phyloP scores from a whole-genome alignment of 768 basidiomycete species.

The Phanerochaete carnosa region DNA sequence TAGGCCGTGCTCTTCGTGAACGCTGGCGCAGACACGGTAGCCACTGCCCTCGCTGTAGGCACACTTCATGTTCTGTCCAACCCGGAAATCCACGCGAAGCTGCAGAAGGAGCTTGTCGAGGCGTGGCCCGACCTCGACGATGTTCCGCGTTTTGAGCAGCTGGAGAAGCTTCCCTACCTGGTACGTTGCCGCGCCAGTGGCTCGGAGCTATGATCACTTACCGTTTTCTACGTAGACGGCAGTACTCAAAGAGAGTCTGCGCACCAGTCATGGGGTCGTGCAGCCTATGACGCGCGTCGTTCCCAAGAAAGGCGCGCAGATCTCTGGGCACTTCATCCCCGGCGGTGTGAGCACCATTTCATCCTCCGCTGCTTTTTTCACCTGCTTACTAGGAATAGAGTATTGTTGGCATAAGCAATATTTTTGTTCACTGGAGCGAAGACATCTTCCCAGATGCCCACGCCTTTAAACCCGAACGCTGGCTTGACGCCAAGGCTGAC shows the following conservation, averaged over 20 bases:
- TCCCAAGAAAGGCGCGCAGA: constrained; percentile 28
- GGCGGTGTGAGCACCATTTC: constrained; percentile 30
- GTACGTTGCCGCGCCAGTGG: constrained; percentile 24
- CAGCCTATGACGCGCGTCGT: constrained; percentile 39
- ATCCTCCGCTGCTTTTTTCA: not conserved
- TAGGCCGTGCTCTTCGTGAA: constrained; percentile 26
- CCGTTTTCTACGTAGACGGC: constrained; percentile 33
- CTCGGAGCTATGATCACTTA: not conserved
- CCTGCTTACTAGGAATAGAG: constrained; percentile 27
- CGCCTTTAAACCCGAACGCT: constrained; percentile 39
- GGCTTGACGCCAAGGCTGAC: constrained; percentile 29
- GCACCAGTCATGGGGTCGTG: constrained; percentile 38
- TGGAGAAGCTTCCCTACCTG: constrained; percentile 49
- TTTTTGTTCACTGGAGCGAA: constrained; percentile 35
- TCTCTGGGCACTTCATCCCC: constrained; percentile 35
- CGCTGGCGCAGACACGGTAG: constrained; percentile 44
- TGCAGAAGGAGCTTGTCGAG: constrained; percentile 30
- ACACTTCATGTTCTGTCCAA: constrained; percentile 34
- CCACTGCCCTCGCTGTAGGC: constrained; percentile 36
- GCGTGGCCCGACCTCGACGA: constrained; percentile 40
- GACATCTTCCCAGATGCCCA: constrained; percentile 39
- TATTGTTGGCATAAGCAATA: constrained; percentile 31
- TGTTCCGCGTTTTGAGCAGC: constrained; percentile 27
- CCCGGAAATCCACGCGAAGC: constrained; percentile 24
- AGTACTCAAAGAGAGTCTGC: constrained; percentile 43